Percentiles rank a stretch among this genome's conserved stretches.
Conservation (phyloP, 352 stramenopile genomes). For the Thraustochytrium sp. region DNA sequence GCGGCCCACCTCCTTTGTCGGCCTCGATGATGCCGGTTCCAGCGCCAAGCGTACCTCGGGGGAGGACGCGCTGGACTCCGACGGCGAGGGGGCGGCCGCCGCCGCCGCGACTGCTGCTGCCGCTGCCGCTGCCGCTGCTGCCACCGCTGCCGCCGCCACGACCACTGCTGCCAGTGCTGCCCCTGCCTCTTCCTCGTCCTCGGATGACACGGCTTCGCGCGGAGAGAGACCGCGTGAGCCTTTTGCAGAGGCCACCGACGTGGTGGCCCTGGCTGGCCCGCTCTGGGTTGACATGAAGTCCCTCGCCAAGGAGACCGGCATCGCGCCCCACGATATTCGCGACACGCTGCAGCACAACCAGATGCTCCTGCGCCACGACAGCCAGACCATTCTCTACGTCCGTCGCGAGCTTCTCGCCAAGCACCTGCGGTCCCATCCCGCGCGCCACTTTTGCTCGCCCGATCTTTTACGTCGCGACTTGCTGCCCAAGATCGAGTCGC, state of each 20-base stretch:
- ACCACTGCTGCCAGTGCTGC: too few relatives aligned
- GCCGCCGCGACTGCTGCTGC: too few relatives aligned
- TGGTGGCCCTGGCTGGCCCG: neutral
- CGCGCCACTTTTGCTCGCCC: neutral
- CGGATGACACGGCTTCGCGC: neutral
- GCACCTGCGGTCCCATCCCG: neutral
- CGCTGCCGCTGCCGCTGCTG: too few relatives aligned
- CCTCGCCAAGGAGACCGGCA: neutral
- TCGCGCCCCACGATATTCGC: neutral
- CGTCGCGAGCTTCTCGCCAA: neutral
- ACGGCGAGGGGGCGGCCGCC: neutral
- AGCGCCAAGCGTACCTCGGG: neutral
- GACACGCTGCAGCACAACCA: slow-evolving; percentile 35
- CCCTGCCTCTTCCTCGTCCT: too few relatives aligned
- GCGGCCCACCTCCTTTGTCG: neutral
- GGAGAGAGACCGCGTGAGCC: neutral
- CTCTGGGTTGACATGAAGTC: slow-evolving; percentile 21
- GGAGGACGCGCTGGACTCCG: neutral
- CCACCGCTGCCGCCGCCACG: too few relatives aligned
- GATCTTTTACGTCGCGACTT: neutral
- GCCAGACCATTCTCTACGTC: slow-evolving; percentile 20
- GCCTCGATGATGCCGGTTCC: neutral
- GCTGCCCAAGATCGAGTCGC: neutral
- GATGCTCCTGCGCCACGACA: neutral
- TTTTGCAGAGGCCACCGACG: neutral